These are phyloP conservation scores for Nothophoma quercina DNA, from an alignment of 2,329 filamentous ascomycete genomes.

Conservation along the genomic window DNA sequence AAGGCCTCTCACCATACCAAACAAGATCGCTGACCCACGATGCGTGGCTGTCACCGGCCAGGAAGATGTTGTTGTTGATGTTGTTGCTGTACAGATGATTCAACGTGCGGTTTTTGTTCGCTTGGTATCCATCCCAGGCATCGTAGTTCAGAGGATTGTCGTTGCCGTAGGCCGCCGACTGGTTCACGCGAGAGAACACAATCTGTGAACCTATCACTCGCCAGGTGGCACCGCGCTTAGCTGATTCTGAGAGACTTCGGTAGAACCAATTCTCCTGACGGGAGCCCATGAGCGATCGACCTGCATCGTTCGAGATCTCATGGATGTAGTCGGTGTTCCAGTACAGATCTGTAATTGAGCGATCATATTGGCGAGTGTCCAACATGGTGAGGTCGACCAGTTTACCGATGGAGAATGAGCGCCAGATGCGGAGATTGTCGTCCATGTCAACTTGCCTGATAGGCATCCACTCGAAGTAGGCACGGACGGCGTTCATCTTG, in stretches of 20 bases:
- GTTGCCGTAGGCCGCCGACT: conserved; percentile 54
- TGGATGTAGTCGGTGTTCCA: conserved; percentile 70
- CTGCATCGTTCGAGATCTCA: conserved; percentile 70
- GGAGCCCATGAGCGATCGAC: conserved; percentile 73
- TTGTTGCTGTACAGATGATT: conserved; percentile 70
- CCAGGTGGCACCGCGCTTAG: conserved; percentile 73
- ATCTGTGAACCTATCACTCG: conserved; percentile 75
- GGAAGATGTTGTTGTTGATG: conserved; percentile 76
- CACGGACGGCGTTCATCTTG: conserved; percentile 57
- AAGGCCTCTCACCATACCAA: conserved; percentile 54
- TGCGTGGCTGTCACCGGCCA: conserved; percentile 74
- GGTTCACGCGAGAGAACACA: conserved; percentile 68
- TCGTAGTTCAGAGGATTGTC: conserved; percentile 63
- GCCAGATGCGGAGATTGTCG: conserved; percentile 54
- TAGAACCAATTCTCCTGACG: conserved; percentile 74
- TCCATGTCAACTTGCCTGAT: conserved; percentile 55
- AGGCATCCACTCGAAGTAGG: conserved; percentile 57
- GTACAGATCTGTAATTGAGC: conserved; percentile 54
- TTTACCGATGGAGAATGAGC: conserved; percentile 52
- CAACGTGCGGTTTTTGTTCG: conserved; percentile 75
- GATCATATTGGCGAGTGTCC: conserved; percentile 54
- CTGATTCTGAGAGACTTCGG: conserved; percentile 61
- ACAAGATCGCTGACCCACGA: conserved; percentile 63
- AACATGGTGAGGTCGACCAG: conserved; percentile 54
- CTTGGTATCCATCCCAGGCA: conserved; percentile 70